These are phyloP conservation scores for Omphalea diandra DNA, from an alignment of 441 rosid species.

Conservation along the genomic window DNA sequence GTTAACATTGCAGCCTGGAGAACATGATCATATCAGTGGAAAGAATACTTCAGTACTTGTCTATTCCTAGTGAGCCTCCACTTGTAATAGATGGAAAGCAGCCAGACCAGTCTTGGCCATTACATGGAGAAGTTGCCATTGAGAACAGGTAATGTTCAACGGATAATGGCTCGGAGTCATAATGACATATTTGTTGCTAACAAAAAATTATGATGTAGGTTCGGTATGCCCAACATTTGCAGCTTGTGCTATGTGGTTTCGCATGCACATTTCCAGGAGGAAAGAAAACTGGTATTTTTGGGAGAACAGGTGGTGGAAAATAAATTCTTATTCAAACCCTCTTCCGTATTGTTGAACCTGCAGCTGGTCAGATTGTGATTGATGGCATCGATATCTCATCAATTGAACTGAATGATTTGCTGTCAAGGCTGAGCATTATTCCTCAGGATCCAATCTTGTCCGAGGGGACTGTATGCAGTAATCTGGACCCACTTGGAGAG, in stretches of 20 bases:
- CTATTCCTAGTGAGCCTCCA: constrained; percentile 77
- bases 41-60: constrained; percentile 76
- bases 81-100: constrained; percentile 56
- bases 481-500: constrained; percentile 87
- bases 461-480: constrained; percentile 82
- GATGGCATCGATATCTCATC: constrained; percentile 66
- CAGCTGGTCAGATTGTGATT: constrained; percentile 66
- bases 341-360: constrained; percentile 80
- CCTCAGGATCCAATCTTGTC: constrained; percentile 98
- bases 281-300: constrained; percentile 77
- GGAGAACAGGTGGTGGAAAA: constrained; percentile 95
- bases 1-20: constrained; percentile 64
- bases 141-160: constrained; percentile 48
- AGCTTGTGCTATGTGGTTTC: constrained; percentile 74
- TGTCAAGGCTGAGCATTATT: constrained; percentile 75
- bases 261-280: constrained; percentile 83
- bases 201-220: constrained; percentile 44
- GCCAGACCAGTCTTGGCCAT: constrained; percentile 65
- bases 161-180: not conserved
- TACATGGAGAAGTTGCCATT: constrained; percentile 59
- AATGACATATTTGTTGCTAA: not conserved
- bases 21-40: constrained; percentile 86
- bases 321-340: constrained; percentile 86
- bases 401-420: constrained; percentile 83
- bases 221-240: constrained; percentile 82